Base-by-base conservation (phyloP, 108 stramenopile genomes). In the Cyclotella kingstonii region DNA sequence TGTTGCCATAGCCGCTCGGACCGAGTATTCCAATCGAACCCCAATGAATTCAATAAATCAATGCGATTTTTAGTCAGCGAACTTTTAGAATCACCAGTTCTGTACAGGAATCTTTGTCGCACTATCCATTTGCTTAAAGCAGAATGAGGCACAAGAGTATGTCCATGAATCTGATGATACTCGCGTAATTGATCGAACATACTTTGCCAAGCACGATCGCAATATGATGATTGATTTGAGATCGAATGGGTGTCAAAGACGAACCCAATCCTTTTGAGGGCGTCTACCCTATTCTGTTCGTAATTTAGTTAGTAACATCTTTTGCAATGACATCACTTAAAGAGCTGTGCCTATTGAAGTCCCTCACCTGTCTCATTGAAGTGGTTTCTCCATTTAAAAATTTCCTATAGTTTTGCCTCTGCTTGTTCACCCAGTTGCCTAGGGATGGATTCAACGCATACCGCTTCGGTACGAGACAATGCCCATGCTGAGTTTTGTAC, bases 401-500 rank as follows among this genome's bases (percentile, higher is more conserved):
- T 56, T 82, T 84, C 8, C 77, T 63, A 67, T 84, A 83, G 7
- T 54, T 49, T 27, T 77, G 74, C 30, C 86, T 63, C 44, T 83
- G 81, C 49, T 82, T 87, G 50, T 73, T 80, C 30, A 87, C 85
- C 73, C 72, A 87, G 51, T 81, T 80, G 51, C 80, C 84, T 5
- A 87, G 56, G 5, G 70, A 38, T 10, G 77, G 82, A 73, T 86
- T 79, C n/a, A 36, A 46, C 11, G 51, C 22, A 54, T 81, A 87
- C 33, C 81, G 61, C 50, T 80, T 81, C 0, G 85, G 85, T 0
- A 87, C 85, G 1, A 68, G 56, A 25, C 67, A 70, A 42, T 80
- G 8, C 11, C 85, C 85, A 54, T 81, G 46, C 52, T 63, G 42
- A 23, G 62, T 19, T 46, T 61, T 62, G 49, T 73, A 83, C 22